Conservation (phyloP, 768 basidiomycete genomes). For the Sarcomyxa edulis region DNA sequence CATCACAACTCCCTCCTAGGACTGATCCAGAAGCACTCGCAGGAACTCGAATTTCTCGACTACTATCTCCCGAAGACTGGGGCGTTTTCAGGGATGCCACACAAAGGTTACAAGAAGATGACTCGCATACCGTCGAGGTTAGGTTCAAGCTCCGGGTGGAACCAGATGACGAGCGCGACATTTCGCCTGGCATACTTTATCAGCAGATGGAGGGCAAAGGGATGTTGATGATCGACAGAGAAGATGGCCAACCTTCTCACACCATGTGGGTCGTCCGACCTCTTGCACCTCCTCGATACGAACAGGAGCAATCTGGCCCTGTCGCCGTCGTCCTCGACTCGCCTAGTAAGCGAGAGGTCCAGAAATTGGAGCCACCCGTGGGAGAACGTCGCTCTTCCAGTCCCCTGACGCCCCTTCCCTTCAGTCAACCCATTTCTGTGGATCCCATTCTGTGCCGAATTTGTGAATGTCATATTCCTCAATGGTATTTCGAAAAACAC, state of each 20-base stretch:
- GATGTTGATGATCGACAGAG: constrained; percentile 95
- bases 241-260: constrained; percentile 83
- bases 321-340: constrained; percentile 54
- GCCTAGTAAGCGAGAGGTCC: constrained; percentile 31
- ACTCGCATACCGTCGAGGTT: constrained; percentile 91
- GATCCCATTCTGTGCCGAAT: constrained; percentile 92
- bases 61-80: constrained; percentile 77
- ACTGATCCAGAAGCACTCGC: constrained; percentile 76
- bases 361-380: constrained; percentile 35
- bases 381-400: constrained; percentile 30
- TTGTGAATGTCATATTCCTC: constrained; percentile 93
- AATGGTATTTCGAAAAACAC: constrained; percentile 99
- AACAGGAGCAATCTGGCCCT: constrained; percentile 56
- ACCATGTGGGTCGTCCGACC: constrained; percentile 99
- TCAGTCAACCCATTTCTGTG: constrained; percentile 70
- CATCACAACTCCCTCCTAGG: constrained; percentile 34
- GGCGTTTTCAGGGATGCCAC: constrained; percentile 85
- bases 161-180: constrained; percentile 53
- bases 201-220: constrained; percentile 96
- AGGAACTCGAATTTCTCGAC: constrained; percentile 74
- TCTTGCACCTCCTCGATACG: constrained; percentile 62
- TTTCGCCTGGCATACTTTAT: constrained; percentile 48
- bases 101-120: constrained; percentile 79
- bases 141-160: constrained; percentile 82
- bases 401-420: constrained; percentile 68